Base-by-base conservation (phyloP, 179 eudicot species). In the Drosera spatulata region DNA sequence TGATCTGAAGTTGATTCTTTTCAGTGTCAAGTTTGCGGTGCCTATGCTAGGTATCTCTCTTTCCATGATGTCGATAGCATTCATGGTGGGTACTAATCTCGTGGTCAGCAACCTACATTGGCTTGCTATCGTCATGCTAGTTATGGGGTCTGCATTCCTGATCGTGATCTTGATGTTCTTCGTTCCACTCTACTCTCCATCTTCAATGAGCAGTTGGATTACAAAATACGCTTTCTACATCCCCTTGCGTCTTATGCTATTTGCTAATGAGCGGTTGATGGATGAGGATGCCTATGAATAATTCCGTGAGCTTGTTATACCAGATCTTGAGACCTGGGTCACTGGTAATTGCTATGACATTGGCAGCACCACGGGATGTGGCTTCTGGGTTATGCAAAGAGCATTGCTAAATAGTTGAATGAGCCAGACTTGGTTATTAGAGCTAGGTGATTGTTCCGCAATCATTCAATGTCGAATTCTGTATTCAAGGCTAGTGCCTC, bases 21-120 rank as follows among this genome's bases (percentile, higher is more conserved):
- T 62, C 55, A 55, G 70, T 4, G 60, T 77, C 0, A 48, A 62
- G 51, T 69, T 66, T 0, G 74, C 77, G 11, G 7, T 78, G 41
- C 82, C 79, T 0, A 37, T 75, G 43, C 59, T 77, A 2, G 82
- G 82, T 11, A 38, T 39, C 5, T 44, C 82, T 40, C 69, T 74
- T 10, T 37, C 60, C 2, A 67, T 49, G 60, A 68, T 71, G 71
- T 71, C 71, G 7, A 60, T 63, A 41, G 71, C 82, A n/a, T 78
- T 71, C 64, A 59, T 68, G 69, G 66, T 70, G 5, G 82, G 64
- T 8, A 56, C 71, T 33, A 68, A 53, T 51, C 72, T 78, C 38
- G 66, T 63, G 39, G 49, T 78, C n/a, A 57, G 58, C 15, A 62
- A 12, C 38, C 38, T 58, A 9, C 5, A 6, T 9, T 75, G 77